These are phyloP conservation scores for Penicillium sp. DNA, from an alignment of 2,329 filamentous ascomycete genomes.

Conservation along the genomic window DNA sequence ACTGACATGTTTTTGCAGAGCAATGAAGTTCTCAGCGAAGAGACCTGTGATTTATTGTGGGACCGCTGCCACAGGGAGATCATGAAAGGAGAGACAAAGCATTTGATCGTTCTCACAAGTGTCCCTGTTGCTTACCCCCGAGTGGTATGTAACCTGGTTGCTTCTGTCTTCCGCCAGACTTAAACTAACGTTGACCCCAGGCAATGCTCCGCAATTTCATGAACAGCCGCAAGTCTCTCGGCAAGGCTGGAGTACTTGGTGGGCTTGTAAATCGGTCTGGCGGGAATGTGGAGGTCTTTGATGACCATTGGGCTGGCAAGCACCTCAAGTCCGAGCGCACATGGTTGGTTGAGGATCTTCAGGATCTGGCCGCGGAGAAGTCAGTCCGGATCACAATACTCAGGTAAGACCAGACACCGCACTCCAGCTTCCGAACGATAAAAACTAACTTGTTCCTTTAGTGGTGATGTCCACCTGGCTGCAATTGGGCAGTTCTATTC, in stretches of 20 bases:
- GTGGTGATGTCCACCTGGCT: conserved; percentile 79
- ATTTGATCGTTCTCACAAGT: conserved; percentile 81
- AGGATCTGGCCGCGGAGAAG: conserved; percentile 89
- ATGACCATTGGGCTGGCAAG: conserved; percentile 97
- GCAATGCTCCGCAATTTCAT: conserved; percentile 65
- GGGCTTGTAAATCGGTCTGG: conserved; percentile 83
- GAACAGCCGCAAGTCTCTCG: conserved; percentile 83
- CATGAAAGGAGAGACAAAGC: conserved; percentile 77
- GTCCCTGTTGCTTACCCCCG: conserved; percentile 80
- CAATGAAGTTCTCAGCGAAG: conserved; percentile 73
- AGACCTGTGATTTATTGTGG: conserved; percentile 83
- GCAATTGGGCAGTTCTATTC: conserved; percentile 95
- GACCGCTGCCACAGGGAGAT: conserved; percentile 82
- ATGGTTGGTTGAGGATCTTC: conserved; percentile 82
- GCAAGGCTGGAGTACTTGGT: conserved; percentile 75
- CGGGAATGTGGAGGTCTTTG: conserved; percentile 84
- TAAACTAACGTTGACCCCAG: conserved; percentile 49
- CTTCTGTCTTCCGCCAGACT: not conserved
- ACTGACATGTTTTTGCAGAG: conserved; percentile 44
- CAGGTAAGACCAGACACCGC: conserved; percentile 47
- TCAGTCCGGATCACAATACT: conserved; percentile 89
- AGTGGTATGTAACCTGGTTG: conserved; percentile 53
- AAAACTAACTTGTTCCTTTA: conserved; percentile 28
- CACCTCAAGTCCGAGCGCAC: conserved; percentile 89
- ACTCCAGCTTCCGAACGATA: not conserved